A percentile compares a stretch with the other conserved stretches of the same genome.
Conservation (phyloP, 2,329 filamentous ascomycete species). For the Calonectria honghensis region DNA sequence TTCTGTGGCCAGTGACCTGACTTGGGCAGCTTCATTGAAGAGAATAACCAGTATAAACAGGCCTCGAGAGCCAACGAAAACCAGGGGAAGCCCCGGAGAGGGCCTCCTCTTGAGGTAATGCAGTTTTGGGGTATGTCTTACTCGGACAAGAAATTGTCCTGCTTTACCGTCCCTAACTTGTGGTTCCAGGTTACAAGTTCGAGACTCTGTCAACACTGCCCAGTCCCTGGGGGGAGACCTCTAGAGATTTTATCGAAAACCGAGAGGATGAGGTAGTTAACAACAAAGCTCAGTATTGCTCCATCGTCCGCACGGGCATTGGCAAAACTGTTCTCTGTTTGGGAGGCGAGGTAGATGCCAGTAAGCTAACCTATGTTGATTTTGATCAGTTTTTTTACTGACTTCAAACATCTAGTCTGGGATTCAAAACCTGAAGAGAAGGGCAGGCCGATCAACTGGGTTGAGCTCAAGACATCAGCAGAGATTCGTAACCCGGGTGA, state of each 20-base stretch:
- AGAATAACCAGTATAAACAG: constrained; percentile 85
- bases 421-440: constrained; percentile 83
- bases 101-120: constrained; percentile 85
- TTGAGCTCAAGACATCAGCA: constrained; percentile 94
- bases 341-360: constrained; percentile 94
- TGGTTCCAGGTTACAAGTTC: constrained; percentile 89
- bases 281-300: constrained; percentile 97
- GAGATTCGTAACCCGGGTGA: constrained; percentile 82
- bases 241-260: constrained; percentile 85
- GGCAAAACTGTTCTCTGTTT: constrained; percentile 85
- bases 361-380: constrained; percentile 67
- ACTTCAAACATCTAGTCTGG: constrained; percentile 76
- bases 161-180: background rate
- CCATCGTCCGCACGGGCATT: constrained; percentile 91
- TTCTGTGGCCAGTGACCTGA: constrained; percentile 26
- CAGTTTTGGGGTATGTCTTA: constrained; percentile 85
- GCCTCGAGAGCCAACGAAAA: constrained; percentile 75
- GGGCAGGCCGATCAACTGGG: constrained; percentile 87
- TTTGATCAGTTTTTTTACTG: constrained; percentile 16
- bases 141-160: background rate
- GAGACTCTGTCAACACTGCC: constrained; percentile 89
- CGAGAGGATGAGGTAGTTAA: constrained; percentile 84
- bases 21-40: constrained; percentile 88
- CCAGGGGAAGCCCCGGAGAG: constrained; percentile 57
- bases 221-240: constrained; percentile 81